Evolutionary conservation across 805 yeast species (phyloP), one percentile per base, ranked within the genome.

Genomic region (Ogataea neopini): DNA sequence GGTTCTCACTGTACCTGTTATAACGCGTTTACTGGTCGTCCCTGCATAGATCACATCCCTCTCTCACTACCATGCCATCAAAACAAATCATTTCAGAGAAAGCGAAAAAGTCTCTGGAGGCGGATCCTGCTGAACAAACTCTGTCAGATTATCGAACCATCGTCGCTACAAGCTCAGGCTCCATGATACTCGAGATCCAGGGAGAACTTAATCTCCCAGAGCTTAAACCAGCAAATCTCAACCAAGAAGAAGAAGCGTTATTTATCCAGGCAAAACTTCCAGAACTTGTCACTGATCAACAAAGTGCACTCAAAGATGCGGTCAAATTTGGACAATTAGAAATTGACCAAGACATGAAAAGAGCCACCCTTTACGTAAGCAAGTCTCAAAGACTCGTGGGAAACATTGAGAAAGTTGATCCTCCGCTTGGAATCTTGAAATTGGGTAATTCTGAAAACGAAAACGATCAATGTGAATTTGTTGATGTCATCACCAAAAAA

Each of bases 361-460:
- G 72, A 36, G 88, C 82, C 0, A 79, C 84, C 0, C 61, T 87
- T 43, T 81, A 70, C 50, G 74, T 87, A 8, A 88, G 91, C 2
- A 81, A 77, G 20, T 79, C 87, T 4, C 95, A 87, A 60, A 69
- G 92, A 51, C 64, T 87, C 20, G 52, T 85, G 18, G 95, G 95
- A 0, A 67, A 70, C 2, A 59, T 86, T 2, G 82, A 77, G 32
- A 71, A 76, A 15, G 59, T 87, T 10, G 82, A 79, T 9, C 77
- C 81, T 0, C 94, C 95, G 0, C 58, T 86, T 39, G 94, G 83
- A 0, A 68, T 87, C 8, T 54, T 87, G 54, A 72, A 74, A 54
- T 71, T 84, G 10, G 71, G 74, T 0, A 50, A 61, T 1, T 48
- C 54, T 13, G 10, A 37, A 15, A n/a, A 20, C 18, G 44, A 17